Base-by-base conservation (phyloP, 2,329 filamentous ascomycete genomes). In the Exutisphaerella laricina region DNA sequence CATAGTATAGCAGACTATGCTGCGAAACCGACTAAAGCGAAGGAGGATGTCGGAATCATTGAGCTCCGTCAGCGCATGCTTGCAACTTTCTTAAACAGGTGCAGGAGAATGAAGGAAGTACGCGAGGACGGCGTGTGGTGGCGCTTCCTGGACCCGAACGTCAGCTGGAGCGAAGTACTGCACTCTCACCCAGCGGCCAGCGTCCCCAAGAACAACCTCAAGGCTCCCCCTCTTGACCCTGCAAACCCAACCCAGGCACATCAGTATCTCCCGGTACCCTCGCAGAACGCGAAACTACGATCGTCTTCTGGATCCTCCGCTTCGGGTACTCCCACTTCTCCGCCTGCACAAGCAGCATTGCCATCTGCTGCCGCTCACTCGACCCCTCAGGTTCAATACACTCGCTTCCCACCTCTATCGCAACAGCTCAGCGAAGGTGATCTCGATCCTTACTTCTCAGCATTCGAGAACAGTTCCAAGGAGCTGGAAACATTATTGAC, bases 1-100 rank as follows among this genome's bases (percentile, higher is more conserved):
- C 92, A 98, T 66, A 92, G 88, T 33, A 94, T 98, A 84, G 90
- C 90, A 48, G 92, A 98, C 65, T 98, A 98, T 62, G 92, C 92
- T 12, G 89, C 94, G 20, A 97, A 95, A 58, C 92, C 94, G 1
- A 98, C 92, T 26, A 96, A 90, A 59, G 94, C 94, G 13, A 98
- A 96, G 65, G 90, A 98, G 66, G 94, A 98, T 63, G 84, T 88
- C 45, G 86, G 90, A 48, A 98, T 97, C 33, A 98, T 98, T 51
- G 92, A 98, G 61, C 71, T 97, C 53, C 80, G 92, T 46, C 97
- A 97, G 71, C 85, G 92, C 58, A 98, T 98, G 92, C 67, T 98
- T 41, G 85, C 85, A 4, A 92, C 97, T 0, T 98, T 98, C 58
- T 66, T 98, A 37, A 98, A 98, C 60, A 78, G 92, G 36, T 98